Evolutionary conservation across 345 rosid genomes (phyloP).

Genomic region (Euphorbia lathyris): DNA sequence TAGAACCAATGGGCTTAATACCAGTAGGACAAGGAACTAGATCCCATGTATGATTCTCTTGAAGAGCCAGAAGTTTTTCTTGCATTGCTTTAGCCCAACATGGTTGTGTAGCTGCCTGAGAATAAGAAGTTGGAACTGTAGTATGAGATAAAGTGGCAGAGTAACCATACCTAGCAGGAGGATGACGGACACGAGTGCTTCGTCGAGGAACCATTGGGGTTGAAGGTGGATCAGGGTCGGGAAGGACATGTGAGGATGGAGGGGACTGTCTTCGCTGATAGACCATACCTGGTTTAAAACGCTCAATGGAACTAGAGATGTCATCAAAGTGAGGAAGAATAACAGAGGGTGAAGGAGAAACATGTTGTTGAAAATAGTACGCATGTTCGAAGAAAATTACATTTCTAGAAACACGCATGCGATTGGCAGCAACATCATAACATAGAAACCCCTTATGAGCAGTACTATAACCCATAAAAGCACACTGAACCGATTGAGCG

Average conservation of each 20-base stretch:
- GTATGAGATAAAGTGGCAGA: background rate
- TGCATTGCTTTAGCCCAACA: background rate
- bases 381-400: background rate
- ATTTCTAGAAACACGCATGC: background rate
- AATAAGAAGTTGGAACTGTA: background rate
- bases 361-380: no score
- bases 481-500: background rate
- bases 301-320: background rate
- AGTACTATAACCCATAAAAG: background rate
- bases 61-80: background rate
- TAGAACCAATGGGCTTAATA: background rate
- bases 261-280: background rate
- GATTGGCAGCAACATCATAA: background rate
- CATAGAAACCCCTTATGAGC: background rate
- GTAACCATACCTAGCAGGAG: constrained; percentile 7
- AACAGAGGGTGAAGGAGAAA: no score
- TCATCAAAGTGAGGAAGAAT: background rate
- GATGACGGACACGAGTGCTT: background rate
- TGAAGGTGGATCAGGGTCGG: background rate
- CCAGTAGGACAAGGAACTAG: background rate
- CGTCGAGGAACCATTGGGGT: background rate
- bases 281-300: background rate
- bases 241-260: background rate
- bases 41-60: background rate
- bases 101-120: background rate